Evolutionary conservation across 305 asterid genomes (phyloP).

Genomic region (Fraxinus baroniana): DNA sequence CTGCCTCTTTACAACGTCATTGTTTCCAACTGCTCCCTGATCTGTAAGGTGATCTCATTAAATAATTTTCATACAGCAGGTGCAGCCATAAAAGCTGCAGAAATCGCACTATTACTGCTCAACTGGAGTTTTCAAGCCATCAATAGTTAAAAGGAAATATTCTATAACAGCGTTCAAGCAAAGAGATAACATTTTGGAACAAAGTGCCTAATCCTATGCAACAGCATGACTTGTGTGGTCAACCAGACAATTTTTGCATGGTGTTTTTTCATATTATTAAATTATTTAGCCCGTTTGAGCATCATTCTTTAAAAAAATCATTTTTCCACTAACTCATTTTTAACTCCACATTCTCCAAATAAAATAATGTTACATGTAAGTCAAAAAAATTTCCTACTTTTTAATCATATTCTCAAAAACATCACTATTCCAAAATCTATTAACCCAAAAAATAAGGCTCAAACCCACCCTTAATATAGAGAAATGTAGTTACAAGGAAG

Average conservation of each 20-base stretch:
- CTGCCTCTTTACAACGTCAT: slow-evolving; percentile 56
- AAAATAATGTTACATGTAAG: too few relatives aligned
- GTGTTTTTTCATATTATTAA: background rate
- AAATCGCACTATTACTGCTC: background rate
- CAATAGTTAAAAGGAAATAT: background rate
- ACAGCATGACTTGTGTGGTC: background rate
- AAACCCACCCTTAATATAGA: too few relatives aligned
- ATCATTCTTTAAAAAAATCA: too few relatives aligned
- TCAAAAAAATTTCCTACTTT: too few relatives aligned
- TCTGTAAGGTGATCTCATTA: slow-evolving; percentile 34
- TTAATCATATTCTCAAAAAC: too few relatives aligned
- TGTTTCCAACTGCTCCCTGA: slow-evolving; percentile 44
- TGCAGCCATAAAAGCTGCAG: background rate
- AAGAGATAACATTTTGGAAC: background rate
- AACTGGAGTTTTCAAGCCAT: background rate
- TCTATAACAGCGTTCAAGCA: background rate
- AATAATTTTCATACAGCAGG: background rate
- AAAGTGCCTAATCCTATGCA: background rate
- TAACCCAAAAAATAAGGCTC: too few relatives aligned
- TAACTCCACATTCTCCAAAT: too few relatives aligned
- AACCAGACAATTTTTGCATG: background rate
- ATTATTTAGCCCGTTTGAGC: too few relatives aligned
- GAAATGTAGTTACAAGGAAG: too few relatives aligned
- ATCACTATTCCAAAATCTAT: too few relatives aligned
- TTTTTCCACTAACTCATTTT: too few relatives aligned